These are phyloP conservation scores for Brettanomyces custersianus DNA, from an alignment of 805 yeast genomes.

Conservation along the genomic window DNA sequence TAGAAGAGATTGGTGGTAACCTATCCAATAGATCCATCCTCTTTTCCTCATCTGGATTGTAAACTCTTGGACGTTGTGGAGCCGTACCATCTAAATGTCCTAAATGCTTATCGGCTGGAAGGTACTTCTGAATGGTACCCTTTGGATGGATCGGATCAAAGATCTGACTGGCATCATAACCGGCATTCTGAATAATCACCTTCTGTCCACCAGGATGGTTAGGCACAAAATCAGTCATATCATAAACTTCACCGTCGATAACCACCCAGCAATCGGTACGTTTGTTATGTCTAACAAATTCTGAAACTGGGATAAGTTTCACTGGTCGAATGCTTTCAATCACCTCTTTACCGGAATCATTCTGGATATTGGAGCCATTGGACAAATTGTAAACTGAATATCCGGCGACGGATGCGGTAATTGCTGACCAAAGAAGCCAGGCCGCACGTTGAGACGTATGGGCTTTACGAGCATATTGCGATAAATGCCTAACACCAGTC, in stretches of 20 bases:
- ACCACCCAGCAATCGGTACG: slow-evolving; percentile 76
- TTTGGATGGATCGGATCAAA: slow-evolving; percentile 88
- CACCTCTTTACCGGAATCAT: too few species aligned
- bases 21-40: slow-evolving; percentile 34
- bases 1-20: slow-evolving; percentile 61
- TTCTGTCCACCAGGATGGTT: slow-evolving; percentile 46
- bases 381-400: too few species aligned
- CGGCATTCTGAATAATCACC: slow-evolving; percentile 37
- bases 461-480: too few species aligned
- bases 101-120: slow-evolving; percentile 50
- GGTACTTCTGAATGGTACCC: slow-evolving; percentile 64
- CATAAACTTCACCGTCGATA: slow-evolving; percentile 70
- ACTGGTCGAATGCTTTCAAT: too few species aligned
- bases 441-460: too few species aligned
- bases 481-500: too few species aligned
- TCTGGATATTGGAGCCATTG: too few species aligned
- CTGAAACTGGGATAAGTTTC: slow-evolving; percentile 27
- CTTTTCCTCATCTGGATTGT: slow-evolving; percentile 32
- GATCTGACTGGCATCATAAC: slow-evolving; percentile 50
- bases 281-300: slow-evolving; percentile 44
- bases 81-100: slow-evolving; percentile 36
- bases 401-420: too few species aligned
- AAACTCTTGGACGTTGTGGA: slow-evolving; percentile 24
- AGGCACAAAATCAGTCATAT: slow-evolving; percentile 51
- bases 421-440: too few species aligned